Base-by-base conservation (phyloP, 345 rosid genomes). In the Crucihimalaya himalaica region DNA sequence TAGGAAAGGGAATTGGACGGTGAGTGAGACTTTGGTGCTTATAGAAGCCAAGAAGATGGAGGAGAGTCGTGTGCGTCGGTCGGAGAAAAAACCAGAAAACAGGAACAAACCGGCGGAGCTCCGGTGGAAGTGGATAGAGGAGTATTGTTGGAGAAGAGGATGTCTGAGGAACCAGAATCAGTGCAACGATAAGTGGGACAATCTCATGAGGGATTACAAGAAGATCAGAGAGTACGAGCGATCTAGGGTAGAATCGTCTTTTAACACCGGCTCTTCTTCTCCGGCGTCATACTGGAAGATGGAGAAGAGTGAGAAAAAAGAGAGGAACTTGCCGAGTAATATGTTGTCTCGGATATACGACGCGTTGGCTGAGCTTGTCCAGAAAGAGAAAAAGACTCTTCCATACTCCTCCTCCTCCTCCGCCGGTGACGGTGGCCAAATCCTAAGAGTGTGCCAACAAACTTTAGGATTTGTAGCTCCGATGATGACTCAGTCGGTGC, bases 71-170 rank as follows among this genome's bases (percentile, higher is more conserved):
- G 70, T 82, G 63, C 86, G 85, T 81, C 82, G 86, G 35, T 43
- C 63, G 14, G 39, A 48, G 9, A 34, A 60, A 19, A 47, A 45
- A 47, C 48, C 34, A 8, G 75, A 71, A 19, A 14, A 6, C 12
- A 70, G 42, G 16, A 84, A 76, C 6, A 79, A 71, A 74, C 82
- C 86, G 2, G 29, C 84, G 0, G 93, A 91, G 83, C 87, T 88
- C 29, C 78, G 95, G 80, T 89, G 95, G 97, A 91, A 89, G 68
- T 91, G 97, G 95, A 89, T 91, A 56, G 97, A 91, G 57, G 95
- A 89, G 59, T 89, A 84, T 59, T 87, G 95, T 47, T 87, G 86
- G 85, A 79, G 80, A 60, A 81, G 78, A 75, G 85, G 75, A 3
- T 89, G 97, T 62, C 56, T 63, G 63, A 81, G 93, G 75, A 87